Evolutionary conservation across 2,329 filamentous ascomycete genomes (phyloP), one percentile per base, ranked within the genome.

Genomic region (Macrophomina phaseolina): DNA sequence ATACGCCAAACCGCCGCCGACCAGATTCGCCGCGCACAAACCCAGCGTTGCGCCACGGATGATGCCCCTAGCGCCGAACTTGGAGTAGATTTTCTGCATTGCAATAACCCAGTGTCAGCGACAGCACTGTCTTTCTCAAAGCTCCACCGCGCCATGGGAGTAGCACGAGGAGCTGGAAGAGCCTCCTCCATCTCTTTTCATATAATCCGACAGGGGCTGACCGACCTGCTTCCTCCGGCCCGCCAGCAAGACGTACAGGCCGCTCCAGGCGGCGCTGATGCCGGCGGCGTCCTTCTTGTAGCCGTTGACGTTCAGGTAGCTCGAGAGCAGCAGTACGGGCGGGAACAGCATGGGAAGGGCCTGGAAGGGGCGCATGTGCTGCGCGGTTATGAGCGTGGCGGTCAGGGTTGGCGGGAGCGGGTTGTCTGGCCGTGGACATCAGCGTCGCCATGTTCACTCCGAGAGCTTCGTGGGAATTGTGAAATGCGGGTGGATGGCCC

Each of bases 321-420:
- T 86, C 62, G 85, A 85, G 79, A 90, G 89, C 67, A 91, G 82
- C 3, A 91, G 82, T 66, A 89, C 80, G 2, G 89, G 88, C 4
- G 89, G 85, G 74, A 91, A 91, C 69, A 89, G 77, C 84, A 91
- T 88, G 4, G 89, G 89, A 0, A 91, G 80, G 6, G 82, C 74
- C 74, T 89, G 88, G 76, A 89, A 87, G 7, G 89, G 89, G n/a
- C 87, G 86, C 51, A 85, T 81, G 79, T 90, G 86, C 72, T 90
- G 87, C 11, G 88, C 87, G 48, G 88, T 85, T 70, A 91, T 85
- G 51, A 91, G 81, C 8, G 88, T 89, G 67, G 89, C 89, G 51
- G 90, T 84, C 12, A 89, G 77, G 11, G 86, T 88, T 30, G 89
- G 86, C 1, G 89, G 87, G 38, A 91, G 83, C 8, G 45, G 63